Percentiles rank a stretch among this genome's conserved stretches.
Conservation (phyloP, 1,139 yeast species). For the Scheffersomyces parashehatae region DNA sequence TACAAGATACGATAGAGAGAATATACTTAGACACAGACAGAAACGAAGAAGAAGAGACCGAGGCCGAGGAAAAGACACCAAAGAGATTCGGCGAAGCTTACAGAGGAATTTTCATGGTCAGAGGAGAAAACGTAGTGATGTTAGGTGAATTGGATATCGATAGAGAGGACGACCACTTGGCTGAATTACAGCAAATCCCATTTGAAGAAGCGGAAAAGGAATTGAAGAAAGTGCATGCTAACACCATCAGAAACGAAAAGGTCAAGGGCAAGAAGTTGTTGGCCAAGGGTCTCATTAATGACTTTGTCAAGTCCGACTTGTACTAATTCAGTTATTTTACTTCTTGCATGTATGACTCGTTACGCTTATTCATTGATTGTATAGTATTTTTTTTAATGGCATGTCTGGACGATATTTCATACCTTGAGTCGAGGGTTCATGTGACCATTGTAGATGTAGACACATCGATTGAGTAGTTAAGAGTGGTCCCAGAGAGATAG, state of each 20-base stretch:
- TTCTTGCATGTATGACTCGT: constrained; percentile 1
- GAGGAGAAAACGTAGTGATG: constrained; percentile 98
- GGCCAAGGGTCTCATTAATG: constrained; percentile 57
- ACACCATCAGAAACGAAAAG: constrained; percentile 45
- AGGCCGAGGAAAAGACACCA: constrained; percentile 24
- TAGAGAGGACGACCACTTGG: constrained; percentile 72
- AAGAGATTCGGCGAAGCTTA: constrained; percentile 69
- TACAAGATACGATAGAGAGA: constrained; percentile 89
- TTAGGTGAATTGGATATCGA: constrained; percentile 94
- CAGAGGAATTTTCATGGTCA: constrained; percentile 82
- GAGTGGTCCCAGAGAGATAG: too few species aligned
- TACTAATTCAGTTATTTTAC: constrained; percentile 27
- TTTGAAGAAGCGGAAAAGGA: constrained; percentile 59
- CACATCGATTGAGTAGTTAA: too few species aligned
- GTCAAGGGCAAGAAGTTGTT: constrained; percentile 49
- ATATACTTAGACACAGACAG: constrained; percentile 51
- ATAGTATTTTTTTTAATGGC: not conserved
- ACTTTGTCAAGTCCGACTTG: constrained; percentile 55
- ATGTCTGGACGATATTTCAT: too few species aligned
- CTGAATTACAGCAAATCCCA: constrained; percentile 55
- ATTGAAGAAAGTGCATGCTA: constrained; percentile 38
- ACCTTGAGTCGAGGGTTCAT: too few species aligned
- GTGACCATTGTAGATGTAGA: too few species aligned
- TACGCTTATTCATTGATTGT: constrained; percentile 3
- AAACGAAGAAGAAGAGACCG: constrained; percentile 14